Conservation (phyloP, 2,329 filamentous ascomycete species). For the Claviceps purpurea region DNA sequence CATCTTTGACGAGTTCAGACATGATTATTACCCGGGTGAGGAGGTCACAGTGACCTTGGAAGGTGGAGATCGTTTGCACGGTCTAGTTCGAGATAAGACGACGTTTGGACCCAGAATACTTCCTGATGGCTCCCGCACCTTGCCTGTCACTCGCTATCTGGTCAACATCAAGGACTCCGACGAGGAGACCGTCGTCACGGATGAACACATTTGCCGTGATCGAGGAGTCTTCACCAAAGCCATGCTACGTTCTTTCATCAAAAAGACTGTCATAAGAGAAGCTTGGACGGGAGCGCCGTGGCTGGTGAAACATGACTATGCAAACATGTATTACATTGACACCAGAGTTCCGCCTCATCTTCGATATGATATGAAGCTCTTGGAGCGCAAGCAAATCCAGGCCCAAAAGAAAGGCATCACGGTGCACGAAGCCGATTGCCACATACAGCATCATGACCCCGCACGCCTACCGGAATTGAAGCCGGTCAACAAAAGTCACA, state of each 20-base stretch:
- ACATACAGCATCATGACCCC: slow-evolving; percentile 27
- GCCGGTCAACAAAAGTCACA: slow-evolving; percentile 57
- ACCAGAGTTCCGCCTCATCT: slow-evolving; percentile 75
- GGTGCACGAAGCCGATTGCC: slow-evolving; percentile 29
- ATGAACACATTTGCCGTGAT: slow-evolving; percentile 72
- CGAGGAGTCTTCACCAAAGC: slow-evolving; percentile 90
- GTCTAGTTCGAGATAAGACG: slow-evolving; percentile 73
- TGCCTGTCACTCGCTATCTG: slow-evolving; percentile 66
- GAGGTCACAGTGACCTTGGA: slow-evolving; percentile 60
- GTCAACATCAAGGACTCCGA: slow-evolving; percentile 59
- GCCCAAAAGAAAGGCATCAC: slow-evolving; percentile 46
- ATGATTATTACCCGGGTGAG: slow-evolving; percentile 84
- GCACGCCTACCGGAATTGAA: slow-evolving; percentile 59
- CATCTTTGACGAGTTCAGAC: slow-evolving; percentile 67
- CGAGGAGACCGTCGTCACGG: slow-evolving; percentile 66
- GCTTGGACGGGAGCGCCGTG: slow-evolving; percentile 94
- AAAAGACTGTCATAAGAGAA: slow-evolving; percentile 83
- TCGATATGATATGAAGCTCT: slow-evolving; percentile 65
- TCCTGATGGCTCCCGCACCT: slow-evolving; percentile 55
- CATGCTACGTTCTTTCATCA: slow-evolving; percentile 85
- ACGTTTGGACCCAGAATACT: slow-evolving; percentile 48
- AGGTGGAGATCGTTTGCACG: slow-evolving; percentile 56
- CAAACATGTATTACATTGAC: slow-evolving; percentile 71
- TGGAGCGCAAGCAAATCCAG: slow-evolving; percentile 61
- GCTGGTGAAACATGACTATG: slow-evolving; percentile 81